A percentile compares a stretch with the other conserved stretches of the same genome.
Evolutionary conservation across 345 rosid species (phyloP).

Genomic region (Rhodamnia rubescens): DNA sequence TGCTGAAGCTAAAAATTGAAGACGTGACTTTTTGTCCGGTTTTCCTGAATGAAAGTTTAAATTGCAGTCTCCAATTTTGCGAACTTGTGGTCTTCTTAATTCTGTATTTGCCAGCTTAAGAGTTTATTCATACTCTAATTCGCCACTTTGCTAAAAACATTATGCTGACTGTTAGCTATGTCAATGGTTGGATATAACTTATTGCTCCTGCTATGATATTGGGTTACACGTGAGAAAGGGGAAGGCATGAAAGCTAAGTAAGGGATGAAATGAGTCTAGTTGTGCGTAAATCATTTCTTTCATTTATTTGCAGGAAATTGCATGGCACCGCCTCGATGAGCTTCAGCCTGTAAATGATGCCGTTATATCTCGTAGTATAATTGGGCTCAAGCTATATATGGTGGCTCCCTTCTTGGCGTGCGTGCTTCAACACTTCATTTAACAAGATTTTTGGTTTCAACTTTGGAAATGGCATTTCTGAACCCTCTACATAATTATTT

Average conservation of each 20-base stretch:
- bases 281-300: background rate
- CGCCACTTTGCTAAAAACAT: background rate
- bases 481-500: background rate
- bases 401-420: conserved; percentile 87
- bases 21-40: background rate
- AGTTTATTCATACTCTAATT: background rate
- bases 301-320: conserved; percentile 63
- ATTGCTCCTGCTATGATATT: background rate
- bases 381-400: conserved; percentile 95
- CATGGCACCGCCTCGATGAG: conserved; percentile 89
- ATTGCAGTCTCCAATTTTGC: background rate
- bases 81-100: background rate
- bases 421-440: conserved; percentile 12
- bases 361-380: conserved; percentile 77
- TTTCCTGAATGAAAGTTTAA: background rate
- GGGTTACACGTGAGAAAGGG: background rate
- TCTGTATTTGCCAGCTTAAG: background rate
- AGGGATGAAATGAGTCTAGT: background rate
- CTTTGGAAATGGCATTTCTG: background rate
- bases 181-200: background rate
- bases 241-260: background rate
- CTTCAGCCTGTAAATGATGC: conserved; percentile 65
- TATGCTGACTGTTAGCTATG: background rate
- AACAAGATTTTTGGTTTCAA: background rate
- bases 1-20: background rate